Evolutionary conservation across 805 yeast species (phyloP).

Genomic region (Scheffersomyces stipitis): DNA sequence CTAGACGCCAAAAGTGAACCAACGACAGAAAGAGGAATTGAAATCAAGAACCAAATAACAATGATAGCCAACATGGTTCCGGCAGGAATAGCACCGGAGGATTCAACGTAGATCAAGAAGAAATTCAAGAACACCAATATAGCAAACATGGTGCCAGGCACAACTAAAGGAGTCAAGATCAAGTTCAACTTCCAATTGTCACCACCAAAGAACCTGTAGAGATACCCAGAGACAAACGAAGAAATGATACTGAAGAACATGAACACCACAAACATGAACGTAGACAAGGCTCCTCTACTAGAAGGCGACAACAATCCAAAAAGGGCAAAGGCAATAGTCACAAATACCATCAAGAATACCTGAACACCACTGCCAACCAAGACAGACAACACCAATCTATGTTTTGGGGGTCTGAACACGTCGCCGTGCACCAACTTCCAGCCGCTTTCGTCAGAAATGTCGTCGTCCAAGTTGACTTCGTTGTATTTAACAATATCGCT

Average conservation of each 20-base stretch:
- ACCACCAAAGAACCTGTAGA: slow-evolving; percentile 90
- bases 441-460: slow-evolving; percentile 88
- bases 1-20: slow-evolving; percentile 84
- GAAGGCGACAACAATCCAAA: slow-evolving; percentile 91
- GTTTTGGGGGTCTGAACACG: slow-evolving; percentile 81
- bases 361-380: slow-evolving; percentile 89
- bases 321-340: slow-evolving; percentile 78
- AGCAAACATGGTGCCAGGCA: slow-evolving; percentile 75
- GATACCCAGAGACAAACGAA: slow-evolving; percentile 80
- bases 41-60: slow-evolving; percentile 79
- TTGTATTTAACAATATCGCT: slow-evolving; percentile 87
- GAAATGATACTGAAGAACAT: slow-evolving; percentile 81
- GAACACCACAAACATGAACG: slow-evolving; percentile 83
- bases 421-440: slow-evolving; percentile 98
- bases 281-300: slow-evolving; percentile 89
- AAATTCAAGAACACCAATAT: slow-evolving; percentile 73
- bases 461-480: slow-evolving; percentile 83
- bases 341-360: slow-evolving; percentile 69
- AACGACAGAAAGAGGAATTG: slow-evolving; percentile 77
- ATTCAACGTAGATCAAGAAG: slow-evolving; percentile 70
- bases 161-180: slow-evolving; percentile 76
- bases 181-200: slow-evolving; percentile 86
- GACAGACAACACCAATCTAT: slow-evolving; percentile 70
- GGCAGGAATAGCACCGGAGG: slow-evolving; percentile 93
- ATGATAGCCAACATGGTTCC: slow-evolving; percentile 85